These are phyloP conservation scores for Syzygium aqueum DNA, from an alignment of 345 rosid species.

Conservation along the genomic window DNA sequence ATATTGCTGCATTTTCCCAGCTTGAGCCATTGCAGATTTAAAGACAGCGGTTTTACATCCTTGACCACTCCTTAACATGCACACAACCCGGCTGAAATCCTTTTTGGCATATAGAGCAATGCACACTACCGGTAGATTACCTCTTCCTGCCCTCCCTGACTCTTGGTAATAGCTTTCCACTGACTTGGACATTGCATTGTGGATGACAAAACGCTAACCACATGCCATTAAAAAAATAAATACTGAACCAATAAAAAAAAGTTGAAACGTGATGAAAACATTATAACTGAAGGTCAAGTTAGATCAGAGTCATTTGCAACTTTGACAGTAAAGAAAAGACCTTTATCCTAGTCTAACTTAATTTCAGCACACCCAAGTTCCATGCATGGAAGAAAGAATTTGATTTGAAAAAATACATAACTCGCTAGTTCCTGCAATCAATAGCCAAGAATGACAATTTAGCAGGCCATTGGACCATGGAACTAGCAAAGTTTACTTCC, in stretches of 20 bases:
- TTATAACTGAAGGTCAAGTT: background rate
- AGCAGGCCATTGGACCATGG: background rate
- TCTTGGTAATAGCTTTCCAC: conserved; percentile 94
- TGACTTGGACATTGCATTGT: conserved; percentile 85
- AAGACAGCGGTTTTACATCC: too few species aligned
- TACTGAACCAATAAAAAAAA: background rate
- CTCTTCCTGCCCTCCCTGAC: conserved; percentile 93
- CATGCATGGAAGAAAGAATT: background rate
- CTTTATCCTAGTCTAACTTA: background rate
- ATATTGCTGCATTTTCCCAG: conserved; percentile 81
- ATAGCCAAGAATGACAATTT: background rate
- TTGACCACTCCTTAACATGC: too few species aligned
- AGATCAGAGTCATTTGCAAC: background rate
- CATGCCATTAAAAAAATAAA: background rate
- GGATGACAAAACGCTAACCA: conserved; percentile 74
- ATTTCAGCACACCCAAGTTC: background rate
- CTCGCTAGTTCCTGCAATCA: background rate
- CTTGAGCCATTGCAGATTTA: conserved; percentile 87
- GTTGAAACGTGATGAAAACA: background rate
- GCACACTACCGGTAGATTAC: too few species aligned
- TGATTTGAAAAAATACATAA: background rate
- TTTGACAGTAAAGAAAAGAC: background rate
- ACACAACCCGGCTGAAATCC: too few species aligned
- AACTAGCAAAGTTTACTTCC: background rate
- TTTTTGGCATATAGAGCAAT: too few species aligned